phyloP scores from a whole-genome alignment of 2,329 filamentous ascomycete genomes.

The Stromatinia cepivora region DNA sequence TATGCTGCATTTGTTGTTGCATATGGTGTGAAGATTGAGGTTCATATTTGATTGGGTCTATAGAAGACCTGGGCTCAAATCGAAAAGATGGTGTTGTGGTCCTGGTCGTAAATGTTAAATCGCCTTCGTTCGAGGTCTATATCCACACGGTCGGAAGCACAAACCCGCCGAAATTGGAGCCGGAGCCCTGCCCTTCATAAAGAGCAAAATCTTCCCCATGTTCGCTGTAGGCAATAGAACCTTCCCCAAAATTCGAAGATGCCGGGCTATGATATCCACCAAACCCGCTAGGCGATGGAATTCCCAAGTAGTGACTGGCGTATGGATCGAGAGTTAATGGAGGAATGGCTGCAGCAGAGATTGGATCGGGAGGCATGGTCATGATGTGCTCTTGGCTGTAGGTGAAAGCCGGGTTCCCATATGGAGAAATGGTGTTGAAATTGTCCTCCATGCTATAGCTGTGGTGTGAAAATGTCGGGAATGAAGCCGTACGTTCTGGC shows the following conservation, averaged over 20 bases:
- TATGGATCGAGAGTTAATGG: slow-evolving; percentile 57
- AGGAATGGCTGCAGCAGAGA: slow-evolving; percentile 52
- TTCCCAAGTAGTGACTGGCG: slow-evolving; percentile 58
- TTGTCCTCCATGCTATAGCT: slow-evolving; percentile 53
- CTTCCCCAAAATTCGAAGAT: slow-evolving; percentile 61
- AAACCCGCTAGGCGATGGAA: slow-evolving; percentile 60
- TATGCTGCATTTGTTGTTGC: slow-evolving; percentile 26
- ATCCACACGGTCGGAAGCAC: slow-evolving; percentile 43
- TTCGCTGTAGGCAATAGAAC: slow-evolving; percentile 64
- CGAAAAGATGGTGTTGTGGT: slow-evolving; percentile 36
- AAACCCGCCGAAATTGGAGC: slow-evolving; percentile 42
- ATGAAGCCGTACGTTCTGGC: slow-evolving; percentile 58
- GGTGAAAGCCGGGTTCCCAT: slow-evolving; percentile 59
- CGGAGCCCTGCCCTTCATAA: slow-evolving; percentile 40
- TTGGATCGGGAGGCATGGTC: slow-evolving; percentile 52
- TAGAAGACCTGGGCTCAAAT: slow-evolving; percentile 32
- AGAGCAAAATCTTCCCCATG: slow-evolving; percentile 51
- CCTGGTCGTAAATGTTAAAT: slow-evolving; percentile 42
- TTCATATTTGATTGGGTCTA: slow-evolving; percentile 35
- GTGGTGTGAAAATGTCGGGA: slow-evolving; percentile 59
- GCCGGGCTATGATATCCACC: slow-evolving; percentile 58
- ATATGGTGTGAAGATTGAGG: slow-evolving; percentile 27
- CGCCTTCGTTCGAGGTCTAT: slow-evolving; percentile 39
- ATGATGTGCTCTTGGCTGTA: slow-evolving; percentile 65
- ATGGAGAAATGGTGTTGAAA: slow-evolving; percentile 53